Evolutionary conservation across 2,329 filamentous ascomycete species (phyloP).

Genomic region (Pyrenochaeta sp.): DNA sequence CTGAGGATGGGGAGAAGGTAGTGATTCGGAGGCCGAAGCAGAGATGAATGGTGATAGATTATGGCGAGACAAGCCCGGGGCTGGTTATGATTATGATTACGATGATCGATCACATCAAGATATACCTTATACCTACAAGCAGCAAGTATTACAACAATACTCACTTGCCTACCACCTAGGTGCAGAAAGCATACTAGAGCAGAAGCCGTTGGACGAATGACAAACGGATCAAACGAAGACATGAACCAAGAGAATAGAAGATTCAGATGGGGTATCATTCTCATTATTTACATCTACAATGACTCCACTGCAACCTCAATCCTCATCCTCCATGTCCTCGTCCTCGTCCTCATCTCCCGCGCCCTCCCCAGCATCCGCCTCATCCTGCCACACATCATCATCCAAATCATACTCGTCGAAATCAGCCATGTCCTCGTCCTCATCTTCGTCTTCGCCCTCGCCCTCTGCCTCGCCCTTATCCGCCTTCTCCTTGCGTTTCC

Average conservation of each 20-base stretch:
- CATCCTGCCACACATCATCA: conserved; percentile 62
- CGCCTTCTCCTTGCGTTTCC: conserved; percentile 72
- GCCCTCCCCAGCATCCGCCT: conserved; percentile 56
- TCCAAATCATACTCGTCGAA: conserved; percentile 59
- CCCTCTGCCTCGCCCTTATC: conserved; percentile 53
- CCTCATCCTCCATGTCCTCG: conserved; percentile 55
- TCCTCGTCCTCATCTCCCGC: conserved; percentile 57
- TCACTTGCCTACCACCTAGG: too few species aligned
- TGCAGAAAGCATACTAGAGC: too few species aligned
- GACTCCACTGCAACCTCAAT: conserved; percentile 29
- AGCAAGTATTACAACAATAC: too few species aligned
- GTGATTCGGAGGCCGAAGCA: conserved; percentile 72
- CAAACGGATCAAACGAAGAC: too few species aligned
- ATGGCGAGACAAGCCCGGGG: too few species aligned
- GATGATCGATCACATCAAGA: too few species aligned
- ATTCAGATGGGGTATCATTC: conserved; percentile 45
- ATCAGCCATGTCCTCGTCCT: conserved; percentile 58
- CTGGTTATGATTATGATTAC: too few species aligned
- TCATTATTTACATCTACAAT: too few species aligned
- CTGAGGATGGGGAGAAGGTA: conserved; percentile 69
- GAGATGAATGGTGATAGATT: too few species aligned
- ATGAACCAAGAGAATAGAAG: too few species aligned
- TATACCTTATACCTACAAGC: too few species aligned
- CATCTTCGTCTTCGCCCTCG: conserved; percentile 56
- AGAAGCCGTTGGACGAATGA: too few species aligned